phyloP scores from a whole-genome alignment of 73 alveolate genomes.

The Paramecium sexaurelia region DNA sequence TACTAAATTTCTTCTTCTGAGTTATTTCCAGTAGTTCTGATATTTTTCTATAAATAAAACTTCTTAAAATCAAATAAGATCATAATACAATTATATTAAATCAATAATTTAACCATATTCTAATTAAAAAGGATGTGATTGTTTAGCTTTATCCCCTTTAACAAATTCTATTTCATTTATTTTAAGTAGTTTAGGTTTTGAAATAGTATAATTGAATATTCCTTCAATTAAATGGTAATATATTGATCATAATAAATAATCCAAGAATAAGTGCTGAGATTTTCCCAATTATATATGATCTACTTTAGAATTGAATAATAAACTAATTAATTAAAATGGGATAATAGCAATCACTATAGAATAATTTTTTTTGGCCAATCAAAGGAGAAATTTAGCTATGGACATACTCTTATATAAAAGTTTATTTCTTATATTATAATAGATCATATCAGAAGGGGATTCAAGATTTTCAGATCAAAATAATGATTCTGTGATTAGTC shows the following conservation, averaged over 20 bases:
- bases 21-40: too few species aligned
- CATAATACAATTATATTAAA: too few species aligned
- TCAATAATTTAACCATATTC: too few species aligned
- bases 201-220: too few species aligned
- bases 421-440: neutral
- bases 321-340: neutral
- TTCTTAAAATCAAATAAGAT: too few species aligned
- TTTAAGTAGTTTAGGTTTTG: too few species aligned
- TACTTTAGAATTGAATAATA: neutral
- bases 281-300: neutral
- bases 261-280: neutral
- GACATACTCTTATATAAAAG: neutral
- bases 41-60: too few species aligned
- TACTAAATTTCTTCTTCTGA: too few species aligned
- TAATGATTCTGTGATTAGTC: neutral
- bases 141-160: too few species aligned
- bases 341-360: neutral
- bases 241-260: neutral
- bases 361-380: neutral
- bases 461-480: neutral
- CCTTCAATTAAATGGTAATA: neutral
- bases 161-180: too few species aligned
- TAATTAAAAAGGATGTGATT: too few species aligned
- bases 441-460: neutral
- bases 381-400: conserved; percentile 4